Conservation (phyloP, 148 eudicot genomes). For the Vaccinium macrocarpon region DNA sequence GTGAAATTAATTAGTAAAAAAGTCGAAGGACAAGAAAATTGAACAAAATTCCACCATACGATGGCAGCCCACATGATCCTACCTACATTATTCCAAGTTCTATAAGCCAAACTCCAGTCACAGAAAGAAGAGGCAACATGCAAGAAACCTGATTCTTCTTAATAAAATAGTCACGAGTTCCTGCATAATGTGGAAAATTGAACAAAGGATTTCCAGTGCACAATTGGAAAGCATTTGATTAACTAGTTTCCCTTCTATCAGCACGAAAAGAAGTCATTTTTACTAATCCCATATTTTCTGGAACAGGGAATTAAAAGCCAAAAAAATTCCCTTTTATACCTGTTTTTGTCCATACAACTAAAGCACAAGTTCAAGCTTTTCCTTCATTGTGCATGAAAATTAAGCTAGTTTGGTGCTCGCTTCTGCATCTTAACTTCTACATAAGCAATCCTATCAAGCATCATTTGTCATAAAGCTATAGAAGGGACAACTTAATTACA, state of each 20-base stretch:
- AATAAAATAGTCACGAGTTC: not conserved
- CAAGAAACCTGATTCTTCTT: not conserved
- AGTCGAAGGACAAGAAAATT: not conserved
- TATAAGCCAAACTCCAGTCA: conserved; percentile 8
- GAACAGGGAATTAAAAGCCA: not conserved
- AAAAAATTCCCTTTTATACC: not conserved
- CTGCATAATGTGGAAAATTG: not conserved
- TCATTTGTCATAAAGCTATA: not conserved
- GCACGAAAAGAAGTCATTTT: not conserved
- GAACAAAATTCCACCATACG: not conserved
- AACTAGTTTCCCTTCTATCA: conserved; percentile 4
- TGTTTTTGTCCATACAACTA: not conserved
- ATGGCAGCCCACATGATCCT: not conserved
- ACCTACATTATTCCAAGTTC: not conserved
- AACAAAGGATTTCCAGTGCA: not conserved
- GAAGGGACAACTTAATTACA: not conserved
- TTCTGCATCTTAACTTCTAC: conserved; percentile 8
- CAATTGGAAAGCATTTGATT: not conserved
- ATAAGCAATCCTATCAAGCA: not conserved
- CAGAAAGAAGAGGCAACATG: not conserved
- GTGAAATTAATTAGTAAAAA: not conserved
- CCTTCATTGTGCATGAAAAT: not conserved
- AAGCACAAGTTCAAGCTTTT: not conserved
- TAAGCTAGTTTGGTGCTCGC: not conserved
- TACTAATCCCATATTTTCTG: not conserved